Evolutionary conservation across 192 early-diverging fungal species (phyloP), one percentile per base, ranked within the genome.

Genomic region (Diversispora epigaea): DNA sequence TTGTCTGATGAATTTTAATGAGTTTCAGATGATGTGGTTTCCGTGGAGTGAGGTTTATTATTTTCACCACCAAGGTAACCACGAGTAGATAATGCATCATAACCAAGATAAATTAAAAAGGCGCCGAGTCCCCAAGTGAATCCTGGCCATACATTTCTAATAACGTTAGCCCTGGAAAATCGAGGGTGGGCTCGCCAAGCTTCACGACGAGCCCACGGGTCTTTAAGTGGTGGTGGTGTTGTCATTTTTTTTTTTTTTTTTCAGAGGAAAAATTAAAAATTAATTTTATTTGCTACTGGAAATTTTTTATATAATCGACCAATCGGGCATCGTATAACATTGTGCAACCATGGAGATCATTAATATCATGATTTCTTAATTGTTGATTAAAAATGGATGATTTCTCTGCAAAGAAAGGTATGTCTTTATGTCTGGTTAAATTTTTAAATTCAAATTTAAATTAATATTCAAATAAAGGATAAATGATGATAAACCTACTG

Each of bases 171-270:
- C 65, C 80, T 81, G 25, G 85, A 84, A 71, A 92, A 92, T 66
- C 85, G 83, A 49, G 88, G 85, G 76, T 87, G 84, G 67, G 80
- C 82, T 77, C 91, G 85, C 91, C 91, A 92, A 55, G 84, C 86
- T 79, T 92, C 91, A 70, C 88, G 87, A 71, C 77, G 76, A 47
- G 86, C 87, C 91, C 91, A 92, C 43, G 91, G 91, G 75, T 92
- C 91, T 80, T 88, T 32, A 32, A 32, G 82, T 57, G 77, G 79
- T 14, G 76, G 55, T 22, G 75, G 80, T 40, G 39, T 43, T 40
- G 61, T 3, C 61, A 63, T 63, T 63, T 63, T 63, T 8, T 61
- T 63, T 15, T 52, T 52, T 15, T 52, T 52, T 15, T 52, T 15
- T 52, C 11, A 15, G 17, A 52, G 17, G 17, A 15, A 15, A 15